Percentiles rank a stretch among this genome's conserved stretches.
These are phyloP conservation scores for Apiotrichum laibachii DNA, from an alignment of 1,284 basidiomycete species.

Conservation along the genomic window DNA sequence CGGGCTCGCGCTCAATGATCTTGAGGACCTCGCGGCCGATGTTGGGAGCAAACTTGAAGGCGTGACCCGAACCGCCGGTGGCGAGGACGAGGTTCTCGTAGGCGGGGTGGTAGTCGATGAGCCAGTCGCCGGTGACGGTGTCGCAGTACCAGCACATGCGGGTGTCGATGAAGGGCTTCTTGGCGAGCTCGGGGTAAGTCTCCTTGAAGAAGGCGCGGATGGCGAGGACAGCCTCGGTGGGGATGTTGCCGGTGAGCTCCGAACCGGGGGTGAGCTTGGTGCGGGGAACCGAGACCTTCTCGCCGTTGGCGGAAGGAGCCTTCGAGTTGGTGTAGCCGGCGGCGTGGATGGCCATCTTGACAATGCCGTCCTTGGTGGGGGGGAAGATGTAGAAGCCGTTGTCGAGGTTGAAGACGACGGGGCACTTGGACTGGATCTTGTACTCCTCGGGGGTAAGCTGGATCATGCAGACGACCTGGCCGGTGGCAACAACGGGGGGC, in stretches of 20 bases:
- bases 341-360: slow-evolving; percentile 55
- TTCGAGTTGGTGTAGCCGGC: slow-evolving; percentile 39
- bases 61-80: slow-evolving; percentile 54
- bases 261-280: slow-evolving; percentile 48
- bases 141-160: slow-evolving; percentile 52
- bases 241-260: slow-evolving; percentile 41
- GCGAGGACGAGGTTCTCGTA: slow-evolving; percentile 51
- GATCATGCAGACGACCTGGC: slow-evolving; percentile 70
- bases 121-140: slow-evolving; percentile 53
- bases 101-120: slow-evolving; percentile 53
- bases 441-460: slow-evolving; percentile 70
- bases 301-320: slow-evolving; percentile 28
- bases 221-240: slow-evolving; percentile 32
- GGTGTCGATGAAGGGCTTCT: slow-evolving; percentile 47
- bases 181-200: slow-evolving; percentile 47
- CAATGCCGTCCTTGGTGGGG: slow-evolving; percentile 49
- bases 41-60: slow-evolving; percentile 71
- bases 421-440: slow-evolving; percentile 60
- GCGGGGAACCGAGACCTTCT: slow-evolving; percentile 43
- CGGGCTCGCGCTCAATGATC: slow-evolving; percentile 62
- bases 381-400: slow-evolving; percentile 55
- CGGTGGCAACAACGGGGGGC: slow-evolving; percentile 43
- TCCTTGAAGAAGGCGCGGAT: slow-evolving; percentile 34
- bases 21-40: slow-evolving; percentile 73
- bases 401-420: slow-evolving; percentile 57